Conservation (phyloP, 176 grass and related monocot species). For the Cymbopogon citratus region DNA sequence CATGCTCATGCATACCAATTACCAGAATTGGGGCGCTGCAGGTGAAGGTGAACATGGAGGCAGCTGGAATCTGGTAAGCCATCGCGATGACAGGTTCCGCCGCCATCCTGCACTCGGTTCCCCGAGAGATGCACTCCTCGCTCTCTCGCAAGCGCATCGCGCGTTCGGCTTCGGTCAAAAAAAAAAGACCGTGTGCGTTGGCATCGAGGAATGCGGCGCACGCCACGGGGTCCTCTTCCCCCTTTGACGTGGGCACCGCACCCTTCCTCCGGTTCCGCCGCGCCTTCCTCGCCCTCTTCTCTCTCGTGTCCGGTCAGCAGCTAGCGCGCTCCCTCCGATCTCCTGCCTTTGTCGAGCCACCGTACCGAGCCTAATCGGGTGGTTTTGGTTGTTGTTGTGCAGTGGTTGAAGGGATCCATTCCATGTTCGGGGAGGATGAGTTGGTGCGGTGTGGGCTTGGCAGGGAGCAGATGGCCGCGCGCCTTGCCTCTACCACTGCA, state of each 20-base stretch:
- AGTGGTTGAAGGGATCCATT: conserved; percentile 68
- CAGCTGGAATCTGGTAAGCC: too few relatives aligned
- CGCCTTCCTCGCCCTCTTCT: conserved; percentile 68
- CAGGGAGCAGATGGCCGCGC: conserved; percentile 55
- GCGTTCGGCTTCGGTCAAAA: too few relatives aligned
- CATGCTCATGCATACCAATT: too few relatives aligned
- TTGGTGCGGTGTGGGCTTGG: conserved; percentile 50
- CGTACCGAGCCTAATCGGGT: neutral
- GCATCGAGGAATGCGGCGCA: neutral
- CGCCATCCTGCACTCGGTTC: too few relatives aligned
- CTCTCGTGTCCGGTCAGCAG: conserved; percentile 58
- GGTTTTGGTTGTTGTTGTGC: conserved; percentile 7
- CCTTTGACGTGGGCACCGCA: conserved; percentile 40
- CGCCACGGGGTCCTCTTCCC: neutral
- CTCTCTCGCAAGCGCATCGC: too few relatives aligned
- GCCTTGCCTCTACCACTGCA: conserved; percentile 34
- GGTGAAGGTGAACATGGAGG: too few relatives aligned
- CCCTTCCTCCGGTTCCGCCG: conserved; percentile 73
- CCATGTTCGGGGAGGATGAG: conserved; percentile 72
- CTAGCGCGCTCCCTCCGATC: neutral
- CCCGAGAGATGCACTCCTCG: too few relatives aligned
- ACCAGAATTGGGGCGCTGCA: too few relatives aligned
- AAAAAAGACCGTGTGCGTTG: too few relatives aligned
- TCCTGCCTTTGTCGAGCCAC: neutral
- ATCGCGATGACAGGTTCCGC: too few relatives aligned